phyloP scores from a whole-genome alignment of 106 monocot genomes.

The Dioscorea alata region DNA sequence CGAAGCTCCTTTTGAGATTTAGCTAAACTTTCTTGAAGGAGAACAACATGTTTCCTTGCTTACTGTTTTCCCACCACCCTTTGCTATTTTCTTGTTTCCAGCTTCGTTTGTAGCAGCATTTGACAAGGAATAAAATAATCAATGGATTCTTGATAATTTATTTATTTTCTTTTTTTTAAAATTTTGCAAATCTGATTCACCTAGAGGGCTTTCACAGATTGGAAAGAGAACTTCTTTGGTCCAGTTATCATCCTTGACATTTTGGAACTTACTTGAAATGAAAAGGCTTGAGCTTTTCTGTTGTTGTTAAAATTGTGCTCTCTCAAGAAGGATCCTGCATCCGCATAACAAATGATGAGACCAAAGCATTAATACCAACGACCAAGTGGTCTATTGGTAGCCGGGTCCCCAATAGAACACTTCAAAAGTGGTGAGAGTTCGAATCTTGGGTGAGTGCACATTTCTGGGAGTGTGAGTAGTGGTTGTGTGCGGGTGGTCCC shows the following conservation, averaged over 20 bases:
- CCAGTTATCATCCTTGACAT: constrained; percentile 24
- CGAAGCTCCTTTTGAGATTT: too few species aligned
- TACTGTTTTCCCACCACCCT: constrained; percentile 55
- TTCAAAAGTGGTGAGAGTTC: too few species aligned
- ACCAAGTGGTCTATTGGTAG: too few species aligned
- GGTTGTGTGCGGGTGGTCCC: too few species aligned
- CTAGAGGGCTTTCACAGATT: constrained; percentile 73
- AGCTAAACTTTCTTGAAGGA: constrained; percentile 75
- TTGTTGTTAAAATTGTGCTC: constrained; percentile 87
- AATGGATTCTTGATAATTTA: constrained; percentile 8
- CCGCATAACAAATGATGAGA: background rate
- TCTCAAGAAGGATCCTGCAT: constrained; percentile 90
- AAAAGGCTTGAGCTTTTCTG: constrained; percentile 86
- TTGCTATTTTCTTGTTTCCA: constrained; percentile 61
- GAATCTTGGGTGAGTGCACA: too few species aligned
- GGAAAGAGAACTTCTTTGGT: constrained; percentile 54
- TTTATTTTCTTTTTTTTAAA: constrained; percentile 1
- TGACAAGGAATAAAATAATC: constrained; percentile 35
- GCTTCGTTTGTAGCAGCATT: constrained; percentile 33
- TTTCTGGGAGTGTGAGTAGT: too few species aligned
- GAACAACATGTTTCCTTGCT: constrained; percentile 83
- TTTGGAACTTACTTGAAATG: constrained; percentile 66
- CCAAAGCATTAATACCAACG: too few species aligned
- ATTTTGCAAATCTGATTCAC: constrained; percentile 44
- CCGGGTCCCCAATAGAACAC: too few species aligned